Conservation (phyloP, 306 rosid genomes). For the Cucumis hystrix region DNA sequence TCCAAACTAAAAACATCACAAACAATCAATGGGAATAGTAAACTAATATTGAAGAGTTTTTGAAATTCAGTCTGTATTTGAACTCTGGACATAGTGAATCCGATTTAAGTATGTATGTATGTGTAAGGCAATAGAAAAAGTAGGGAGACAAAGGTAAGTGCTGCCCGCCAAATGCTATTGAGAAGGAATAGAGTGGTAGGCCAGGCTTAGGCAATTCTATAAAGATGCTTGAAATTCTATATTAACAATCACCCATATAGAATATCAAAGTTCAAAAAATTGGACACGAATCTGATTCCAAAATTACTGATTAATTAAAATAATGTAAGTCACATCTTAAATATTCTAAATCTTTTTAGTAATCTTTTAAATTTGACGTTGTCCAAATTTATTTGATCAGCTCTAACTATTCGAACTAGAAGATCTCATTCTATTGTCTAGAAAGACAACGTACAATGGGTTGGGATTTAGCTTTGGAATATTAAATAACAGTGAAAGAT, state of each 20-base stretch:
- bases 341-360: background rate
- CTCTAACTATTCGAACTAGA: background rate
- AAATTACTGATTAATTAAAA: background rate
- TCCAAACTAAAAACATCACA: background rate
- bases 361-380: background rate
- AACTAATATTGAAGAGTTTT: background rate
- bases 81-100: background rate
- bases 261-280: background rate
- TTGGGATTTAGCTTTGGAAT: background rate
- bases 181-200: slow-evolving; percentile 4
- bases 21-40: background rate
- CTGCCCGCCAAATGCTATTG: background rate
- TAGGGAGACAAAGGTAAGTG: slow-evolving; percentile 1
- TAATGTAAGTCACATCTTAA: background rate
- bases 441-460: background rate
- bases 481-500: background rate
- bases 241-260: slow-evolving; percentile 1
- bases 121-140: background rate
- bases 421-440: background rate
- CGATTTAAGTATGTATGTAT: background rate
- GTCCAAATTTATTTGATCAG: background rate
- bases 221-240: background rate
- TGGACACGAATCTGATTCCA: background rate
- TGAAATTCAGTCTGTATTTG: background rate
- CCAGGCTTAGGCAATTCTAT: background rate